Percentiles rank a stretch among this genome's conserved stretches.
phyloP scores from a whole-genome alignment of 164 flowering plant genomes.

The Kalanchoe fedtschenkoi region DNA sequence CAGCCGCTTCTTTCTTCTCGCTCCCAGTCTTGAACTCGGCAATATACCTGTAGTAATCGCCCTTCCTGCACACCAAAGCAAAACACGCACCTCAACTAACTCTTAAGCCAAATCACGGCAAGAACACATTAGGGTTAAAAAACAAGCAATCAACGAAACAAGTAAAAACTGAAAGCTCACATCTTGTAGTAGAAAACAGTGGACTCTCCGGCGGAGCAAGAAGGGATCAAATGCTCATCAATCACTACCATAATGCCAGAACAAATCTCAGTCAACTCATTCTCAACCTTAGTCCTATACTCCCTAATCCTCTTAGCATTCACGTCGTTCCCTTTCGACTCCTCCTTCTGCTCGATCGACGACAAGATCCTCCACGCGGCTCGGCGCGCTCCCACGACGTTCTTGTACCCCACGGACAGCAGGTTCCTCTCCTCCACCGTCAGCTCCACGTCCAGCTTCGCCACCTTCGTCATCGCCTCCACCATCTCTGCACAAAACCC shows the following conservation, averaged over 20 bases:
- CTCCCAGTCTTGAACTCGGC: constrained; percentile 5
- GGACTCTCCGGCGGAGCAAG: constrained; percentile 3
- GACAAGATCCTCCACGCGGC: constrained; percentile 9
- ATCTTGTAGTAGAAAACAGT: constrained; percentile 10
- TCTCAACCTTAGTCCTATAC: constrained; percentile 7
- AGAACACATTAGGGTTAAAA: too few species aligned
- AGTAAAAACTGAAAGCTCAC: not conserved
- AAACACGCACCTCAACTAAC: not conserved
- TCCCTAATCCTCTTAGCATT: constrained; percentile 9
- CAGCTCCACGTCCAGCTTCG: constrained; percentile 8
- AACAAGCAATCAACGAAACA: not conserved
- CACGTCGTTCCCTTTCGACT: constrained; percentile 8
- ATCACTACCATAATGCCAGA: constrained; percentile 2
- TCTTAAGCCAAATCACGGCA: too few species aligned
- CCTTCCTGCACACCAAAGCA: not conserved
- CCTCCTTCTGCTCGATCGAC: constrained; percentile 8
- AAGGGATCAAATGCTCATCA: constrained; percentile 9
- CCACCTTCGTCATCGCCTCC: constrained; percentile 9
- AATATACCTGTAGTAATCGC: constrained; percentile 3
- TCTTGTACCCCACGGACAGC: constrained; percentile 7
- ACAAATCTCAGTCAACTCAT: constrained; percentile 5
- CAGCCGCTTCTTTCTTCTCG: constrained; percentile 1
- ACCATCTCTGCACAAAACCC: constrained; percentile 6
- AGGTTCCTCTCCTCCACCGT: constrained; percentile 8
- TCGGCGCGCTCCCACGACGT: constrained; percentile 7